Evolutionary conservation across 768 basidiomycete species (phyloP), one percentile per base, ranked within the genome.

Genomic region (Lactarius hengduanensis): DNA sequence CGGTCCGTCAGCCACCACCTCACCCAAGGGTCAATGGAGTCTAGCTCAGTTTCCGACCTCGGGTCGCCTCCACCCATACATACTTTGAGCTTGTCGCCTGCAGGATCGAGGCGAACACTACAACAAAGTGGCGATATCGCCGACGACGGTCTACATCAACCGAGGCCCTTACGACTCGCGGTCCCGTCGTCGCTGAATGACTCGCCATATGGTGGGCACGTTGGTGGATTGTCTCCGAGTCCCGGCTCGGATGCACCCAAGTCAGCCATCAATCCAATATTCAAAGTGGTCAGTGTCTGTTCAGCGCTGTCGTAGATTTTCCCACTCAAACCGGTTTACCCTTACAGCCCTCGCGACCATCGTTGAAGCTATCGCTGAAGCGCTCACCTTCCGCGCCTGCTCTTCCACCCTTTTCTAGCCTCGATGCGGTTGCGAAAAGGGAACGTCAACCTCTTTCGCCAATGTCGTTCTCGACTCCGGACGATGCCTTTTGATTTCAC

Each of bases 381-480:
- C 71, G 72, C 56, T 71, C 75, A 53, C 74, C 79, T 32, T 76
- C 81, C 18, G 75, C 82, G 68, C 83, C 82, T 63, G 73, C 85
- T 43, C 79, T 92, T 55, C 90, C 90, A 53, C 90, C 92, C 11
- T 94, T 91, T 72, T 86, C 91, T 36, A 85, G 91, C 64, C 80
- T 94, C 64, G 91, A 91, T 71, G 93, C 92, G 55, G 86, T 92
- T 61, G 92, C 92, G 61, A 91, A 89, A 67, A 86, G 89, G 63
- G 89, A 89, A 74, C 85, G 80, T 67, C 82, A 87, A 50, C 86
- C 89, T n/a, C 76, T 88, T 54, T 90, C 89, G 47, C 89, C 89
- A 20, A 89, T 91, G 87, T 84, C 88, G 43, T 88, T 91, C 70
- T 83, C 77, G 72, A 75, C 81, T 75, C 79, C 82, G 77, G 84